Evolutionary conservation across 257 asterid genomes (phyloP).

Genomic region (Knoxia roxburghii): DNA sequence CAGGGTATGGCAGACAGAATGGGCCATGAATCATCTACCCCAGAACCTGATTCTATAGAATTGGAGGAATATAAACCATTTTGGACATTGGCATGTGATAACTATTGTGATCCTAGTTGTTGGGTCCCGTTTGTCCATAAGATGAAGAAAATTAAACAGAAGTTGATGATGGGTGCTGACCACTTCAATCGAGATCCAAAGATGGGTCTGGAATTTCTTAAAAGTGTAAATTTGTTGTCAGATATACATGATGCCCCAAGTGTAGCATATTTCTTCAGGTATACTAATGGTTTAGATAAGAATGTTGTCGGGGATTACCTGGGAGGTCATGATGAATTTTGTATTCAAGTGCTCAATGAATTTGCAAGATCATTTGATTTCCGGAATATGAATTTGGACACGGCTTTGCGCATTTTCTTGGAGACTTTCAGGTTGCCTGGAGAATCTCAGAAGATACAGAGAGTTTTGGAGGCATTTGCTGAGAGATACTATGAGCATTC

Average conservation of each 20-base stretch:
- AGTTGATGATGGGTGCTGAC: conserved; percentile 75
- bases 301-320: conserved; percentile 72
- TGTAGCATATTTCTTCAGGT: conserved; percentile 78
- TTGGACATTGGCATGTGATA: conserved; percentile 67
- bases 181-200: conserved; percentile 83
- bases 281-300: conserved; percentile 74
- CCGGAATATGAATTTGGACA: conserved; percentile 65
- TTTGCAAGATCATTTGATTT: conserved; percentile 79
- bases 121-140: conserved; percentile 79
- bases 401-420: conserved; percentile 79
- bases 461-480: conserved; percentile 92
- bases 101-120: conserved; percentile 48
- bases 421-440: conserved; percentile 93
- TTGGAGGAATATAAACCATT: conserved; percentile 54
- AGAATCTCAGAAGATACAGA: conserved; percentile 91
- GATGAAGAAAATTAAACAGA: conserved; percentile 66
- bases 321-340: conserved; percentile 85
- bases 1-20: conserved; percentile 80
- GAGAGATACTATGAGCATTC: conserved; percentile 85
- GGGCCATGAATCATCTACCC: conserved; percentile 48
- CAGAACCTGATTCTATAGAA: conserved; percentile 33
- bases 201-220: conserved; percentile 80
- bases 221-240: conserved; percentile 60
- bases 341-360: conserved; percentile 76
- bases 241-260: conserved; percentile 61